These are phyloP conservation scores for Malassezia globosa DNA, from an alignment of 1,284 basidiomycete species.

Conservation along the genomic window DNA sequence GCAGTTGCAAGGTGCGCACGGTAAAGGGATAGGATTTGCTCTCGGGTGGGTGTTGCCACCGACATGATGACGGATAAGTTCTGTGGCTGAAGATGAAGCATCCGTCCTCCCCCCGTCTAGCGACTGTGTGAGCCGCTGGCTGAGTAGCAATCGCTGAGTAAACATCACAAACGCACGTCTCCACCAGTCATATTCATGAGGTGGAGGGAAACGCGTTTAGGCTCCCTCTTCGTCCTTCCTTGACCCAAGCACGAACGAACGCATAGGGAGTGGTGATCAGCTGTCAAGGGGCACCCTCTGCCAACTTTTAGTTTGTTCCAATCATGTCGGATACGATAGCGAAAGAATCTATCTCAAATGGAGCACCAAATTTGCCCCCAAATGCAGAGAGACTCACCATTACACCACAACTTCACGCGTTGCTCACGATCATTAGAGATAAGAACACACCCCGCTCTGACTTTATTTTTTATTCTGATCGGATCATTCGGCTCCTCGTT, in stretches of 20 bases:
- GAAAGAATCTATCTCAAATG: too few species aligned
- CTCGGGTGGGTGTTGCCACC: constrained; percentile 5
- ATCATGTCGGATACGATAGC: too few species aligned
- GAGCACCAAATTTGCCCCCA: constrained; percentile 52
- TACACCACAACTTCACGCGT: constrained; percentile 66
- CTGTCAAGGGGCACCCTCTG: too few species aligned
- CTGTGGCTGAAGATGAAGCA: not conserved
- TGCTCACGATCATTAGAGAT: constrained; percentile 81
- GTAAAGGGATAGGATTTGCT: constrained; percentile 39
- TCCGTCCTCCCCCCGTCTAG: not conserved
- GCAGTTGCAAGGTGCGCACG: constrained; percentile 38
- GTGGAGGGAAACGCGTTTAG: too few species aligned
- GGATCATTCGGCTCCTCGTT: constrained; percentile 56
- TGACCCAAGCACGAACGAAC: too few species aligned
- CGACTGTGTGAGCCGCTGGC: not conserved
- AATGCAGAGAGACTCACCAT: constrained; percentile 74
- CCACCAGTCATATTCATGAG: too few species aligned
- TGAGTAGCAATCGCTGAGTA: not conserved
- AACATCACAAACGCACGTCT: too few species aligned
- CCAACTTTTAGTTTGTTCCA: too few species aligned
- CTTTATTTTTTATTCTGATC: constrained; percentile 85
- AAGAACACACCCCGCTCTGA: constrained; percentile 58
- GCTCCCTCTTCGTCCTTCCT: too few species aligned
- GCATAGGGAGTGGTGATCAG: too few species aligned
- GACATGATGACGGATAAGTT: constrained; percentile 4